These are phyloP conservation scores for Thozetella sp. DNA, from an alignment of 495 filamentous ascomycete genomes.

Conservation along the genomic window DNA sequence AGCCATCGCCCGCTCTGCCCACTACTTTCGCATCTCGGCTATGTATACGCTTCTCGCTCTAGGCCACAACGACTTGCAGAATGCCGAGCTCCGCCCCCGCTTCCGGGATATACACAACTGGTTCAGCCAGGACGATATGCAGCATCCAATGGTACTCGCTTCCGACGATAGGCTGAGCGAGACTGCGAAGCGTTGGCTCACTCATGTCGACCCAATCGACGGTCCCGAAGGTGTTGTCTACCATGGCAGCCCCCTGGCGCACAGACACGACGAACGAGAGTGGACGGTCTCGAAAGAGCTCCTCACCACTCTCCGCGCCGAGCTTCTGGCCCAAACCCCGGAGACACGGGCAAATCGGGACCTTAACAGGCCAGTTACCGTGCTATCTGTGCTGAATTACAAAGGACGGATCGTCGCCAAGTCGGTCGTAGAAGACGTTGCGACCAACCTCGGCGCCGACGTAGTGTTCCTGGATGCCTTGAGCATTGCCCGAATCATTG, in stretches of 20 bases:
- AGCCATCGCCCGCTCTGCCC: neutral
- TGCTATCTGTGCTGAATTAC: constrained; percentile 35
- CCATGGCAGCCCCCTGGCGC: constrained; percentile 20
- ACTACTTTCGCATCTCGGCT: neutral
- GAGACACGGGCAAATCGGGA: constrained; percentile 17
- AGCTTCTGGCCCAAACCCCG: constrained; percentile 26
- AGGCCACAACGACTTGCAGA: neutral
- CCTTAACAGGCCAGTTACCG: constrained; percentile 30
- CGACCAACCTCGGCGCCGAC: constrained; percentile 67
- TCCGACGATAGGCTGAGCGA: constrained; percentile 2
- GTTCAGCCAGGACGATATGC: constrained; percentile 2
- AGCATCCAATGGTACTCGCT: constrained; percentile 12
- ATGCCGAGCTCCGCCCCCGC: neutral
- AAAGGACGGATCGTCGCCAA: constrained; percentile 28
- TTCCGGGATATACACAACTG: constrained; percentile 14
- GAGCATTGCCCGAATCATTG: constrained; percentile 78
- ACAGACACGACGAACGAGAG: constrained; percentile 19
- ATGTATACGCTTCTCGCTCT: neutral
- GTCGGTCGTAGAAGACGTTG: constrained; percentile 45
- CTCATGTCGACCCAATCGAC: constrained; percentile 10
- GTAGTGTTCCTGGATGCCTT: constrained; percentile 76
- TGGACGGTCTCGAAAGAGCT: constrained; percentile 33
- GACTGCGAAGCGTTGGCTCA: constrained; percentile 20
- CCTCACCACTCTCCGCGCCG: constrained; percentile 30
- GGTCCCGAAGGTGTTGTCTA: neutral